These are phyloP conservation scores for Hyaloperonospora arabidopsidis DNA, from an alignment of 352 stramenopile species.

Conservation along the genomic window DNA sequence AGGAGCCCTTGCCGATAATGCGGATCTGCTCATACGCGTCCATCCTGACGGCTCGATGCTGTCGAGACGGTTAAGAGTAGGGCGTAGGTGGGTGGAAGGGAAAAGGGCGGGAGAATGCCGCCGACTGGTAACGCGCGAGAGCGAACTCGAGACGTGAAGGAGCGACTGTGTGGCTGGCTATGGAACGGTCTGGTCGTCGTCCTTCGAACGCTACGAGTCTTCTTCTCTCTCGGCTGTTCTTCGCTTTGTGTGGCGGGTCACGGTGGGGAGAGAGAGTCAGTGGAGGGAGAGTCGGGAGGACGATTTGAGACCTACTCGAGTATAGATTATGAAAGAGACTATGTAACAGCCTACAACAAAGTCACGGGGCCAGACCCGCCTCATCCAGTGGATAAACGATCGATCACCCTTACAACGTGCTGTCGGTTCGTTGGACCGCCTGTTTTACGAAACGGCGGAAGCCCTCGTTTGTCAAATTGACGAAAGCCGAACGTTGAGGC, in stretches of 20 bases:
- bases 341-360: neutral
- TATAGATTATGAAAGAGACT: neutral
- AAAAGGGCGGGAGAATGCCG: neutral
- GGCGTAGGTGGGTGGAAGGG: neutral
- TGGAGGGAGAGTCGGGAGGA: conserved; percentile 6
- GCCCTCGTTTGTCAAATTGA: no score
- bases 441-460: no score
- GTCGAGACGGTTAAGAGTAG: neutral
- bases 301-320: conserved; percentile 1
- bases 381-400: no score
- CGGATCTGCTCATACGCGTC: conserved; percentile 85
- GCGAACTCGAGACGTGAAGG: conserved; percentile 6
- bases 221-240: conserved; percentile 33
- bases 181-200: neutral
- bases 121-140: conserved; percentile 15
- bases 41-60: conserved; percentile 30
- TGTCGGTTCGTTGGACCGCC: no score
- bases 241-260: conserved; percentile 30
- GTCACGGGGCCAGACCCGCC: neutral
- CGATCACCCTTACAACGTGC: no score
- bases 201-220: neutral
- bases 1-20: conserved; percentile 88
- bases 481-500: no score
- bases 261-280: conserved; percentile 5
- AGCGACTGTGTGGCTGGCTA: conserved; percentile 11